A percentile compares a stretch with the other conserved stretches of the same genome.
Conservation (phyloP, 208 protist genomes). For the Leishmania lainsoni region DNA sequence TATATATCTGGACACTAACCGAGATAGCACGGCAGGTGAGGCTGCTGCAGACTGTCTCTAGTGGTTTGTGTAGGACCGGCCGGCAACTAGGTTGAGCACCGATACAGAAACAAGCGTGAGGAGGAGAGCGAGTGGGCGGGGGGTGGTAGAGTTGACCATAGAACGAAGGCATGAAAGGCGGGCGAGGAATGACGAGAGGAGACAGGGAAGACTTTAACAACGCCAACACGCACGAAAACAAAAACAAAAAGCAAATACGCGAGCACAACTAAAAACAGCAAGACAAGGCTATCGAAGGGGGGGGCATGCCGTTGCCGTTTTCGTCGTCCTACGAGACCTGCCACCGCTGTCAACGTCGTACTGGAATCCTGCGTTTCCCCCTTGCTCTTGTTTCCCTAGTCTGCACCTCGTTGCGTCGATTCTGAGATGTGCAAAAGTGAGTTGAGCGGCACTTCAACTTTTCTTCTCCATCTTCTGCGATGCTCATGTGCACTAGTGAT, state of each 20-base stretch:
- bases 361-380: not conserved
- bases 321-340: not conserved
- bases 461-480: not conserved
- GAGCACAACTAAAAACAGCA: not conserved
- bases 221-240: not conserved
- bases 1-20: not conserved
- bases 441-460: not conserved
- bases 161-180: not conserved
- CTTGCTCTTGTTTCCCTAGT: not conserved
- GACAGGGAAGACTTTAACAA: conserved; percentile 1
- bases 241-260: not conserved
- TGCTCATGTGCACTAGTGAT: not conserved
- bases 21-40: not conserved
- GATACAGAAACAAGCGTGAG: not conserved
- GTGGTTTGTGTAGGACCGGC: not conserved
- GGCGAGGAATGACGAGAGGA: not conserved
- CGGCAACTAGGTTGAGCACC: not conserved
- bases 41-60: not conserved
- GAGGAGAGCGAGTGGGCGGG: not conserved
- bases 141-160: not conserved
- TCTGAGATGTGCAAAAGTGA: not conserved
- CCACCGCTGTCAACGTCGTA: not conserved
- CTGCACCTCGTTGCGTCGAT: not conserved
- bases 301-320: not conserved
- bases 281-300: not conserved